Evolutionary conservation across 1,284 basidiomycete species (phyloP), one percentile per base, ranked within the genome.

Genomic region (Leccinum variabile): DNA sequence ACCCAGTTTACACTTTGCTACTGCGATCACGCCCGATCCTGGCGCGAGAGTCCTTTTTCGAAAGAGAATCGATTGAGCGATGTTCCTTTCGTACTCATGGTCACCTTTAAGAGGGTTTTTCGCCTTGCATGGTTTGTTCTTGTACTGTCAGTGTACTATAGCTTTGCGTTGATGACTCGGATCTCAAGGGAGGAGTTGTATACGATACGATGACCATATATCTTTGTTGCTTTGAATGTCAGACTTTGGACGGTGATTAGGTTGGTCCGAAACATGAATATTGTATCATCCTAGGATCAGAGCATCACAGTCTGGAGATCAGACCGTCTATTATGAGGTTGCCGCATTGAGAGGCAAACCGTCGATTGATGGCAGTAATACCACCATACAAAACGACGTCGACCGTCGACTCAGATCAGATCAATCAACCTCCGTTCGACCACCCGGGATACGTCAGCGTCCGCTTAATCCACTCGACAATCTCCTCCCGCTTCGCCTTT

Each of bases 381-480:
- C 37, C 39, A 41, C 39, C 39, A 3, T n/a, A 41, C n/a, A 41
- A 41, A 44, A 10, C 9, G n/a, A 44, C 9, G 41, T 10, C 11
- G 35, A 35, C 13, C 13, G 35, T 32, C 16, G 16, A 39, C n/a
- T 41, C 39, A 28, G 28, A 28, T 28, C 28, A 28, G 41, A 80
- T 71, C 28, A 76, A 65, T 69, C 75, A 28, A 28, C 28, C 78
- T 54, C 80, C 79, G 25, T 69, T 79, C 44, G 77, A 72, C 84
- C 84, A 87, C 32, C 79, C 78, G 57, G 74, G 73, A 67, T 78
- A 83, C 25, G 78, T 81, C 39, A 71, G 62, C n/a, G 82, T 83
- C 59, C 72, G 70, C 70, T 86, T 87, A 62, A 90, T 73, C 86
- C 91, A 95, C 54, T 81, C 77, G 25, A 93, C 81, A 56, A 97